These are phyloP conservation scores for Penicillium sp. DNA, from an alignment of 2,329 filamentous ascomycete genomes.

Conservation along the genomic window DNA sequence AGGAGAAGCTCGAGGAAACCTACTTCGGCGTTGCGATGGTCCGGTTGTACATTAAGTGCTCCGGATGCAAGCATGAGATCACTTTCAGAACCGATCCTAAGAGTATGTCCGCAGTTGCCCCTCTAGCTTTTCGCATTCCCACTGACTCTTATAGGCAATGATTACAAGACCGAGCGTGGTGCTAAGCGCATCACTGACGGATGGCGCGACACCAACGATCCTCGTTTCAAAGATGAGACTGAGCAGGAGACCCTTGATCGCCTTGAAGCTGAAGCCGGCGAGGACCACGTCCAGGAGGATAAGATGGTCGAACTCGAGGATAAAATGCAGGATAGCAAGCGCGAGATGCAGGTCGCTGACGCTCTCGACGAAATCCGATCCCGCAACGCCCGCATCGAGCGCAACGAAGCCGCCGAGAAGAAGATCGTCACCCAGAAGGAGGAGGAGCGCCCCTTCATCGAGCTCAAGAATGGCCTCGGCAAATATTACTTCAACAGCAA, in stretches of 20 bases:
- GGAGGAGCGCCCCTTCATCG: not conserved
- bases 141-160: slow-evolving; percentile 54
- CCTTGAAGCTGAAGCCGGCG: slow-evolving; percentile 72
- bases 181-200: slow-evolving; percentile 93
- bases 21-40: slow-evolving; percentile 88
- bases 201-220: slow-evolving; percentile 70
- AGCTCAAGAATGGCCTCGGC: not conserved
- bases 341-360: slow-evolving; percentile 96
- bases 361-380: slow-evolving; percentile 92
- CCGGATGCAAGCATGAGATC: slow-evolving; percentile 81
- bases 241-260: slow-evolving; percentile 85
- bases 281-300: slow-evolving; percentile 67
- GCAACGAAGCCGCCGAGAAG: slow-evolving; percentile 67
- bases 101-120: slow-evolving; percentile 46
- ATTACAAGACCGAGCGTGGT: slow-evolving; percentile 78
- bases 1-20: slow-evolving; percentile 86
- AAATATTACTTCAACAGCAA: not conserved
- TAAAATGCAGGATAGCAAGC: slow-evolving; percentile 88
- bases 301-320: slow-evolving; percentile 94
- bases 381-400: slow-evolving; percentile 83
- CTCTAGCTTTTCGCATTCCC: not conserved
- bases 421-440: slow-evolving; percentile 55
- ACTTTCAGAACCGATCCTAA: slow-evolving; percentile 94
- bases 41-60: slow-evolving; percentile 89
- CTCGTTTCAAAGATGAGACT: slow-evolving; percentile 64